A percentile compares a stretch with the other conserved stretches of the same genome.
phyloP scores from a whole-genome alignment of 2,329 filamentous ascomycete genomes.

The Hymenoscyphus linearis region DNA sequence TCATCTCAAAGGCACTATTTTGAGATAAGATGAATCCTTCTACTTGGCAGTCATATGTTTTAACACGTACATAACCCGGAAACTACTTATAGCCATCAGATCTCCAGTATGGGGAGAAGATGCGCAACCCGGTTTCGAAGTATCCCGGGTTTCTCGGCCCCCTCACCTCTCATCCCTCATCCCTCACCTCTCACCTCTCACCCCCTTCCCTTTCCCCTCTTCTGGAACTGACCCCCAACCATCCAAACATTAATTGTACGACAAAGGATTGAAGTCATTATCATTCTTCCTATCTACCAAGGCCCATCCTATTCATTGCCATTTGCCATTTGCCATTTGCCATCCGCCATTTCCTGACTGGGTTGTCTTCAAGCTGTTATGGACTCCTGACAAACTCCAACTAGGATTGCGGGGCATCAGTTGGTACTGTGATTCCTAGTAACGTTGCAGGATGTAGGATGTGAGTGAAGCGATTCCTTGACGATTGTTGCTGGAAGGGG shows the following conservation, averaged over 20 bases:
- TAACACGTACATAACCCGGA: not conserved
- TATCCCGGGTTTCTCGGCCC: too few relatives aligned
- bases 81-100: not conserved
- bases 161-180: too few relatives aligned
- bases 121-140: not conserved
- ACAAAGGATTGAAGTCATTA: not conserved
- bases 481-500: not conserved
- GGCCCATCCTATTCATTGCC: not conserved
- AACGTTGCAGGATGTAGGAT: not conserved
- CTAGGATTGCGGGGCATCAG: not conserved
- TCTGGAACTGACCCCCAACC: not conserved
- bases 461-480: not conserved
- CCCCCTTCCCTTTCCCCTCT: not conserved
- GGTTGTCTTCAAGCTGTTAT: too few relatives aligned
- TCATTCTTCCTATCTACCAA: not conserved
- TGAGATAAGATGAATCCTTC: not conserved
- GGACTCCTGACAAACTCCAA: not conserved
- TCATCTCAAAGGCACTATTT: not conserved
- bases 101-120: not conserved
- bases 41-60: not conserved
- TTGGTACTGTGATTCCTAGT: not conserved
- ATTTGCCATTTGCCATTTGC: not conserved
- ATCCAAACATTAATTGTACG: too few relatives aligned
- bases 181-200: too few relatives aligned
- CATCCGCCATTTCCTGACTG: too few relatives aligned